A percentile compares a stretch with the other conserved stretches of the same genome.
phyloP scores from a whole-genome alignment of 2,329 filamentous ascomycete genomes.

The Colletotrichum sojae region DNA sequence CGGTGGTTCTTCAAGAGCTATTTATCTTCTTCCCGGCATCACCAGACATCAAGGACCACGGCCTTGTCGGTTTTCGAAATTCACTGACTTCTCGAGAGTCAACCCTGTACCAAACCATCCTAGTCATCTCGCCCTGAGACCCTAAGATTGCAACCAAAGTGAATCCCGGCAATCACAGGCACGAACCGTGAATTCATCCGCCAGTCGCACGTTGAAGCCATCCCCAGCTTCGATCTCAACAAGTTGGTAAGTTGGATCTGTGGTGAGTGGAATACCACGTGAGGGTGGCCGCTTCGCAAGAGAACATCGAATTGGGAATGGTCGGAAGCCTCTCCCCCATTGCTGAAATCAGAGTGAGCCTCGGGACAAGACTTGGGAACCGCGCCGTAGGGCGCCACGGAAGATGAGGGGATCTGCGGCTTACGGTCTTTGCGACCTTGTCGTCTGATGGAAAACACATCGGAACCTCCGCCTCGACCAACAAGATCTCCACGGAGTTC shows the following conservation, averaged over 20 bases:
- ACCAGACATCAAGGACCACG: neutral
- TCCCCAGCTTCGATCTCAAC: neutral
- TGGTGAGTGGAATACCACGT: slow-evolving; percentile 13
- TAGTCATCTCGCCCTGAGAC: neutral
- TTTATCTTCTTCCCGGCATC: slow-evolving; percentile 17
- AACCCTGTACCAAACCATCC: neutral
- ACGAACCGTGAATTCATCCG: slow-evolving; percentile 17
- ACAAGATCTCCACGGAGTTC: too few relatives aligned
- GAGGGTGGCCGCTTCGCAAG: slow-evolving; percentile 27
- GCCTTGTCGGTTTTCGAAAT: neutral
- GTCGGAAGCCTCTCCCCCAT: slow-evolving; percentile 10
- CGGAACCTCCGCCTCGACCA: too few relatives aligned
- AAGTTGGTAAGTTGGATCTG: slow-evolving; percentile 9
- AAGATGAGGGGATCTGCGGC: slow-evolving; percentile 11
- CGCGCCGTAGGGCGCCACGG: too few relatives aligned
- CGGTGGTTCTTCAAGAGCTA: slow-evolving; percentile 1
- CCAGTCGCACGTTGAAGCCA: slow-evolving; percentile 30
- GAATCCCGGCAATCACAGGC: slow-evolving; percentile 12
- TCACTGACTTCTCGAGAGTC: neutral
- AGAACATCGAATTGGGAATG: slow-evolving; percentile 29
- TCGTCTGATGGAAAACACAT: neutral
- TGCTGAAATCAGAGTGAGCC: slow-evolving; percentile 4
- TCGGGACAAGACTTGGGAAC: slow-evolving; percentile 25
- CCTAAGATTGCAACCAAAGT: neutral
- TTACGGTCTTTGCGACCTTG: neutral